Conservation (phyloP, 805 yeast genomes). For the Yarrowia yakushimensis region DNA sequence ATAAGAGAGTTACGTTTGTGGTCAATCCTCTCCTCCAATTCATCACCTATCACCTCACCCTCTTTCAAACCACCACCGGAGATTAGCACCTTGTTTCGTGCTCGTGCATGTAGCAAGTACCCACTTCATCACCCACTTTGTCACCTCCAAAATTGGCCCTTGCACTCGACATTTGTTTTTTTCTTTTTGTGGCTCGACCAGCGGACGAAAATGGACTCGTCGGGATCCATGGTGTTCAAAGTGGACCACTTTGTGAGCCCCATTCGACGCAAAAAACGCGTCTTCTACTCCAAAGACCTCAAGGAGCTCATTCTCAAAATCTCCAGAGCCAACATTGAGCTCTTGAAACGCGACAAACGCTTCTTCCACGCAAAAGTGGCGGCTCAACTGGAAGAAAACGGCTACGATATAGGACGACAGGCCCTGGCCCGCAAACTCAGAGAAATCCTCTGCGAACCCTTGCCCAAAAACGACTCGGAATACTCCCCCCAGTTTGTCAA, state of each 20-base stretch:
- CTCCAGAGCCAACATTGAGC: background rate
- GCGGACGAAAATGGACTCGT: background rate
- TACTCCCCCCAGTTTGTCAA: background rate
- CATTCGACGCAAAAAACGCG: slow-evolving; percentile 7
- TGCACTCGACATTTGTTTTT: background rate
- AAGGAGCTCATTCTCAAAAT: slow-evolving; percentile 19
- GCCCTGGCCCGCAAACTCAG: slow-evolving; percentile 5
- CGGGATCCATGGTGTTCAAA: slow-evolving; percentile 19
- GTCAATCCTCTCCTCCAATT: background rate
- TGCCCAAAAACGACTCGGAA: background rate
- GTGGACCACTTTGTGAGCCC: slow-evolving; percentile 15
- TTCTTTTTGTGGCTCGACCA: background rate
- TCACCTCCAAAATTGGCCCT: background rate
- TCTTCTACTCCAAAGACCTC: slow-evolving; percentile 12
- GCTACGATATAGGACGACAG: slow-evolving; percentile 2
- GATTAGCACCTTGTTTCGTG: background rate
- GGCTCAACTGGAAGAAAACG: background rate
- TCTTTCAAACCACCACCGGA: background rate
- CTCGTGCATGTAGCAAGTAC: slow-evolving; percentile 19
- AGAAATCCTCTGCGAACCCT: slow-evolving; percentile 1
- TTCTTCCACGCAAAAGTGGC: slow-evolving; percentile 9
- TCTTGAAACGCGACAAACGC: slow-evolving; percentile 8
- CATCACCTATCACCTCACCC: too few species aligned
- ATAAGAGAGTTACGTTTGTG: background rate
- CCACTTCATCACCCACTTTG: background rate